Base-by-base conservation (phyloP, 176 grass and related monocot species). In the Eremochloa ophiuroides region DNA sequence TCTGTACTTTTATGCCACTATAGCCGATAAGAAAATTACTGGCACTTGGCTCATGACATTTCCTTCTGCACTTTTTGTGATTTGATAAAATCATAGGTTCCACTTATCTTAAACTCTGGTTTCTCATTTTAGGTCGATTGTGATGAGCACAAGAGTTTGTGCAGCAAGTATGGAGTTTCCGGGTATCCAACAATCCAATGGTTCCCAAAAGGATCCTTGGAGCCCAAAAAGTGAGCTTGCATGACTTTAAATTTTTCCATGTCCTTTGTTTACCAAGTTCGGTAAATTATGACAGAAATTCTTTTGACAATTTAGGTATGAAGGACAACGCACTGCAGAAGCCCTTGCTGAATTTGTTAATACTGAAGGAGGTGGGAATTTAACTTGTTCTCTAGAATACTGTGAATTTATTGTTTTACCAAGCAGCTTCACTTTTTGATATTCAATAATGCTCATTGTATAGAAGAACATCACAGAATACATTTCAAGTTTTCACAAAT, bases 111-210 rank as follows among this genome's bases (percentile, higher is more conserved):
- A 25, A 82, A 69, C 17, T 70, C 40, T 41, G 60, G 33, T 84
- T 53, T 66, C 62, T 82, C 0, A 1, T 66, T 84, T 35, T 87
- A 96, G 93, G 90, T 96, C 30, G 90, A 96, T 66, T 96, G 93
- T 63, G 90, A 96, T 80, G 73, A 83, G 80, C 96, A 98, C 86
- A 98, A 98, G 88, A 81, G 72, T 82, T 16, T 98, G 69, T 98
- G 96, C 87, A 91, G 90, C 88, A 98, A 98, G 81, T 95, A 98
- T 79, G 96, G 96, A 42, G 96, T 98, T 86, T 86, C 90, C 72
- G 88, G 96, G 25, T 98, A 98, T 75, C 96, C 96, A 67, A 98
- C 96, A 88, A 84, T 98, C 73, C 96, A 95, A 56, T 98, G 93
- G 95, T 98, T 98, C 39, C 88, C 96, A 25, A 95, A 98, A 87